A percentile compares a stretch with the other conserved stretches of the same genome.
Conservation (phyloP, 192 early-diverging fungal genomes). For the Coemansia sp. region DNA sequence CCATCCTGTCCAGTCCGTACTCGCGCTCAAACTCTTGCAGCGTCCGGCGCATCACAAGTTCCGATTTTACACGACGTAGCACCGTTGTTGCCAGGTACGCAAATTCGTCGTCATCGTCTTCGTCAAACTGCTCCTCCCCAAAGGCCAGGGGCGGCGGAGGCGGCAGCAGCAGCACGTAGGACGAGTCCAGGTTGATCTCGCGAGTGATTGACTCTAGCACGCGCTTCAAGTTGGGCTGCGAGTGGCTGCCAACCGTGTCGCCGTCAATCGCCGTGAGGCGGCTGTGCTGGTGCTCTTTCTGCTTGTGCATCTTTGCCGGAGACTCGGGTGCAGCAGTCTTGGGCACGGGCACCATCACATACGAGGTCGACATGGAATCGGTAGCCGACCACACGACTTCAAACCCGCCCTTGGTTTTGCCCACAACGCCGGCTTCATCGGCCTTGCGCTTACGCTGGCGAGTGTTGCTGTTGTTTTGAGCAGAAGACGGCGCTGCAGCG, state of each 20-base stretch:
- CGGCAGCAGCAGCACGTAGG: slow-evolving; percentile 49
- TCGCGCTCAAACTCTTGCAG: slow-evolving; percentile 54
- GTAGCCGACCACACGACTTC: slow-evolving; percentile 51
- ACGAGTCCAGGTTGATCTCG: slow-evolving; percentile 54
- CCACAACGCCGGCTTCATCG: slow-evolving; percentile 47
- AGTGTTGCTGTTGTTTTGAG: slow-evolving; percentile 5
- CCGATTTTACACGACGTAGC: slow-evolving; percentile 47
- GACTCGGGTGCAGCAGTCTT: slow-evolving; percentile 42
- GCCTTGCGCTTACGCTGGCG: slow-evolving; percentile 51
- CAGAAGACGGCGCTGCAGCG: slow-evolving; percentile 8
- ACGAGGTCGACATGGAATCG: slow-evolving; percentile 47
- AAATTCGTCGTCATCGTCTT: slow-evolving; percentile 49
- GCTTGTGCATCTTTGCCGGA: slow-evolving; percentile 52
- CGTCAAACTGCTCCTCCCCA: slow-evolving; percentile 13
- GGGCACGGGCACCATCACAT: slow-evolving; percentile 53
- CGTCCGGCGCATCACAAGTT: slow-evolving; percentile 44
- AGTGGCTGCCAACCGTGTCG: slow-evolving; percentile 45
- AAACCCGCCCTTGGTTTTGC: slow-evolving; percentile 51
- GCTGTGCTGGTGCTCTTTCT: slow-evolving; percentile 18
- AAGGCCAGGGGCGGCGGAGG: slow-evolving; percentile 46
- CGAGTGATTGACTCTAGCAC: slow-evolving; percentile 52
- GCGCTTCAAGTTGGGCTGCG: slow-evolving; percentile 53
- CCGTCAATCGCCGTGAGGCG: slow-evolving; percentile 16
- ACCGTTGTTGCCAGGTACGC: slow-evolving; percentile 36
- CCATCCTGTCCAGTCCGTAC: slow-evolving; percentile 35